Conservation (phyloP, 805 yeast genomes). For the Pichia paraexigua region DNA sequence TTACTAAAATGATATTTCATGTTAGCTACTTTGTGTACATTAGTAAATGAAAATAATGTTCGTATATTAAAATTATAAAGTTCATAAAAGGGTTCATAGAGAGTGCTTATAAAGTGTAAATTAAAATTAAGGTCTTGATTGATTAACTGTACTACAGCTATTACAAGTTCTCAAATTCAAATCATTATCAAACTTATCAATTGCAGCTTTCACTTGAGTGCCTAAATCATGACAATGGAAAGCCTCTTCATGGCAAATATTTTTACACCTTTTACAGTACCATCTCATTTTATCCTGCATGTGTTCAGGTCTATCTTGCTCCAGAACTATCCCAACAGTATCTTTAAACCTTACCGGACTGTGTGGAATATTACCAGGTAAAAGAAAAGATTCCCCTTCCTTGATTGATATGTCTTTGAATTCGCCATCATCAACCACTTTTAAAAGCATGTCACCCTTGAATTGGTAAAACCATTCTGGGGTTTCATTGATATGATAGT, state of each 20-base stretch:
- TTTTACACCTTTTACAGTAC: slow-evolving; percentile 72
- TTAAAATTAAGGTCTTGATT: slow-evolving; percentile 46
- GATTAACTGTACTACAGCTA: slow-evolving; percentile 65
- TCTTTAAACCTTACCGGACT: slow-evolving; percentile 80
- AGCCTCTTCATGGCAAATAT: slow-evolving; percentile 56
- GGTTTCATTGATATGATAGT: slow-evolving; percentile 87
- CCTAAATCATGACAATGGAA: slow-evolving; percentile 80
- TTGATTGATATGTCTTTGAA: slow-evolving; percentile 67
- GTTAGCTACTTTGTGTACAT: not conserved
- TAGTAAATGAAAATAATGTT: not conserved
- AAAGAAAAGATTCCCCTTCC: slow-evolving; percentile 83
- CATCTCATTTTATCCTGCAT: slow-evolving; percentile 70
- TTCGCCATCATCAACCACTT: slow-evolving; percentile 71
- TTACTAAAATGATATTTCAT: not conserved
- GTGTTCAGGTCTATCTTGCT: slow-evolving; percentile 79
- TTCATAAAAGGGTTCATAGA: not conserved
- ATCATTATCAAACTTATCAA: slow-evolving; percentile 59
- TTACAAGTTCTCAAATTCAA: slow-evolving; percentile 60
- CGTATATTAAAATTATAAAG: not conserved
- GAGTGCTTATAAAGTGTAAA: not conserved
- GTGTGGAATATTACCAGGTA: slow-evolving; percentile 83
- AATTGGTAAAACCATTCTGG: slow-evolving; percentile 90
- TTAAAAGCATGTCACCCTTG: slow-evolving; percentile 78
- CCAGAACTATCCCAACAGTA: slow-evolving; percentile 86
- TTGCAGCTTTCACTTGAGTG: slow-evolving; percentile 82